Base-by-base conservation (phyloP, 164 flowering plant genomes). In the Annona cherimola region DNA sequence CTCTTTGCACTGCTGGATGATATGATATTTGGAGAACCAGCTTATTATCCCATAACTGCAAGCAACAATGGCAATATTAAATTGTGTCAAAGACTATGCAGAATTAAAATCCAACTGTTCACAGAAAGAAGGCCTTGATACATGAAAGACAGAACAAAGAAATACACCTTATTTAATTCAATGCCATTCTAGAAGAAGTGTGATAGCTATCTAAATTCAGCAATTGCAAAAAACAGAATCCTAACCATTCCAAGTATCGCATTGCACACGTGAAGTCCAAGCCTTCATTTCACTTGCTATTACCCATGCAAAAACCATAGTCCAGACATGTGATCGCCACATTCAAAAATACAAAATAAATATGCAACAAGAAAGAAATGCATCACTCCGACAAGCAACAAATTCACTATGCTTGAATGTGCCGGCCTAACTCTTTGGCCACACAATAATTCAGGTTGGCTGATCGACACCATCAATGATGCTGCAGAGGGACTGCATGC, bases 21-120 rank as follows among this genome's bases (percentile, higher is more conserved):
- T 77, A 83, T 68, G 99, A 91, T 73, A 95, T 85, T 76, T 83
- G 85, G 18, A 74, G 67, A 76, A 91, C 90, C 71, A 90, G 83
- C 57, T 88, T 82, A n/a, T 43, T 16, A 76, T 95, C 95, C 99
- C 99, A 95, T 73, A 95, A 79, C 99, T 95, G 91, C 86, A 85
- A 71, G 43, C 19, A 75, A 55, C 57, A 35, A 35, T 7, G 35
- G 35, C 35, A 26, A 26, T 26, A 26, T 26, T 16, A 50, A 8
- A 50, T 9, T 50, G 57, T 50, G 14, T 50, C 14, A 50, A 50
- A 50, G 57, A 50, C 9, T 3, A 3, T 50, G 57, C 57, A 50
- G 14, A 16, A 50, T 9, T 9, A 16, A 50, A 50, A 50, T 50
- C 57, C 1, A 8, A 9, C 57, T 50, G 14, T 50, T 50, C 57